phyloP scores from a whole-genome alignment of 169 alveolate genomes.

The Plasmodium adleri region DNA sequence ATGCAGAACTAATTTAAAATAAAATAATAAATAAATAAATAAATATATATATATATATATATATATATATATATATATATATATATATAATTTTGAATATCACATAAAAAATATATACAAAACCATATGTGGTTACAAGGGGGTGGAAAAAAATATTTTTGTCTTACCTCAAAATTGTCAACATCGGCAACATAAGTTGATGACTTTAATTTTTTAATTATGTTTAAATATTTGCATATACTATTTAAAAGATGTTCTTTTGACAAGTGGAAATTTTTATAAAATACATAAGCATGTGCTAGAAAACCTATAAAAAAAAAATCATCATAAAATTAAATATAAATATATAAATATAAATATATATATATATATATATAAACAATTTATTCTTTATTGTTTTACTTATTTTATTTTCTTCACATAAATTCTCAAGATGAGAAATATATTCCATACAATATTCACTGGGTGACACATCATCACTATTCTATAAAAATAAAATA shows the following conservation, averaged over 20 bases:
- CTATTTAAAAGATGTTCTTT: slow-evolving; percentile 67
- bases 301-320: slow-evolving; percentile 37
- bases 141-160: not conserved
- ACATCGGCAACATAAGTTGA: slow-evolving; percentile 67
- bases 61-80: not conserved
- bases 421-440: slow-evolving; percentile 54
- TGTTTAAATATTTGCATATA: slow-evolving; percentile 60
- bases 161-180: slow-evolving; percentile 52
- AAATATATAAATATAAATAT: not conserved
- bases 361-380: not conserved
- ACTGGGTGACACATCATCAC: slow-evolving; percentile 48
- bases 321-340: slow-evolving; percentile 3
- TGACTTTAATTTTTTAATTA: slow-evolving; percentile 50
- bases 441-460: slow-evolving; percentile 67
- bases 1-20: slow-evolving; percentile 31
- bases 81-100: not conserved
- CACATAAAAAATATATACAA: not conserved
- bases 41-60: not conserved
- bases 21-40: not conserved
- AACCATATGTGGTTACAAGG: not conserved
- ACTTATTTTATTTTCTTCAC: slow-evolving; percentile 52
- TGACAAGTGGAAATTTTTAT: slow-evolving; percentile 52
- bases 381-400: slow-evolving; percentile 22
- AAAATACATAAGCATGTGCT: slow-evolving; percentile 63
- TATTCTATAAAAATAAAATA: slow-evolving; percentile 10